Evolutionary conservation across 2,329 filamentous ascomycete species (phyloP).

Genomic region (Curvularia eragrostidis): DNA sequence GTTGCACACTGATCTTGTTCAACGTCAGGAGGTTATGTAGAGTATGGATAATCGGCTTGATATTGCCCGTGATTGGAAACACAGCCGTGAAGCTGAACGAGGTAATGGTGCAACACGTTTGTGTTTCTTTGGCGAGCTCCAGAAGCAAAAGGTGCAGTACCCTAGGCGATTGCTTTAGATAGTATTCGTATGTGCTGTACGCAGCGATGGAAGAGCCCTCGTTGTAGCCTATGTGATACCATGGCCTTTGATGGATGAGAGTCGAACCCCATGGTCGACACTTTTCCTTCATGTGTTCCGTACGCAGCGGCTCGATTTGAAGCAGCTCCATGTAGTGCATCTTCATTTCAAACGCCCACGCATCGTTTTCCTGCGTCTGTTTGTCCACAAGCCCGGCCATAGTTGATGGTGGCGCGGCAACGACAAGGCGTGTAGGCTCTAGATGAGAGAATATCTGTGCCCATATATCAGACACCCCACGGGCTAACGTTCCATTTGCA

Average conservation of each 20-base stretch:
- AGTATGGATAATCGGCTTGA: slow-evolving; percentile 45
- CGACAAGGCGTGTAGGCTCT: slow-evolving; percentile 44
- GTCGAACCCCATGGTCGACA: slow-evolving; percentile 30
- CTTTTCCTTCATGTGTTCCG: slow-evolving; percentile 14
- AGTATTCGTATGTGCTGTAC: slow-evolving; percentile 76
- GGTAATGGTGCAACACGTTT: slow-evolving; percentile 49
- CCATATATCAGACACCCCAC: slow-evolving; percentile 58
- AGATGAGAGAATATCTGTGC: slow-evolving; percentile 35
- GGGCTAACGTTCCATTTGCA: slow-evolving; percentile 50
- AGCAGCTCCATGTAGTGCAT: slow-evolving; percentile 65
- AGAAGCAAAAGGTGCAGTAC: slow-evolving; percentile 61
- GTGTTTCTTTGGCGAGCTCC: slow-evolving; percentile 34
- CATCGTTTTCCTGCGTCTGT: slow-evolving; percentile 63
- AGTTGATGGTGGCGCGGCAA: slow-evolving; percentile 65
- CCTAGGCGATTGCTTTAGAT: slow-evolving; percentile 68
- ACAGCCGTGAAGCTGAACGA: slow-evolving; percentile 67
- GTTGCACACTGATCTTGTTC: slow-evolving; percentile 47
- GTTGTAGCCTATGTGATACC: slow-evolving; percentile 72
- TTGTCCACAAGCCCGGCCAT: slow-evolving; percentile 67
- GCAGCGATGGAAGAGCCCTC: slow-evolving; percentile 76
- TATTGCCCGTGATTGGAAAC: slow-evolving; percentile 70
- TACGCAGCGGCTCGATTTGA: slow-evolving; percentile 18
- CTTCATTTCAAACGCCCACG: slow-evolving; percentile 69
- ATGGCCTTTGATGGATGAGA: slow-evolving; percentile 67
- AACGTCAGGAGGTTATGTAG: slow-evolving; percentile 42